Evolutionary conservation across 129 eudicot species (phyloP).

Genomic region (Lonicera japonica): DNA sequence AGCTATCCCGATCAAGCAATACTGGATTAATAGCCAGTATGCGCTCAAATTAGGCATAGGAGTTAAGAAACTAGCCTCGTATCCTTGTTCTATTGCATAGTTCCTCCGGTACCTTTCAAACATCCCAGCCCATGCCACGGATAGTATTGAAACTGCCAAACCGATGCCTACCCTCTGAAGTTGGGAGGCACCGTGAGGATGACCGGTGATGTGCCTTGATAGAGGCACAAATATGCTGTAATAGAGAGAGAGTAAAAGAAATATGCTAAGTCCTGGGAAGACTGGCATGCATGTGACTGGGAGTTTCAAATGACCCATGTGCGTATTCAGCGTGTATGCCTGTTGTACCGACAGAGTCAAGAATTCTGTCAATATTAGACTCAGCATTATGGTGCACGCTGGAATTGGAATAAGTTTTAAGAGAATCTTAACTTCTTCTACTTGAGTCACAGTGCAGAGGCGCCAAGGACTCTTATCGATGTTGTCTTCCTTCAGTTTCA

Average conservation of each 20-base stretch:
- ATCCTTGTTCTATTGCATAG: conserved; percentile 67
- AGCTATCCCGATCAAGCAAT: conserved; percentile 85
- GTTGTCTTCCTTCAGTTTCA: conserved; percentile 62
- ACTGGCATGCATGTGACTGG: conserved; percentile 99
- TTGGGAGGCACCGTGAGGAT: conserved; percentile 96
- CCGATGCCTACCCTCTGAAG: conserved; percentile 94
- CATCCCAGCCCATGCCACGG: conserved; percentile 86
- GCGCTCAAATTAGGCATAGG: conserved; percentile 83
- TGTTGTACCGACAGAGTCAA: conserved; percentile 87
- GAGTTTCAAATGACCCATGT: conserved; percentile 68
- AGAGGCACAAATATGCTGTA: conserved; percentile 73
- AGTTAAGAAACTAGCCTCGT: conserved; percentile 63
- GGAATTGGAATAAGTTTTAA: conserved; percentile 67
- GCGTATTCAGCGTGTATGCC: conserved; percentile 81
- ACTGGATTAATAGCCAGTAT: conserved; percentile 86
- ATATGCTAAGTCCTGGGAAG: conserved; percentile 87
- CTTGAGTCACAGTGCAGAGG: conserved; percentile 93
- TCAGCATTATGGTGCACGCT: conserved; percentile 88
- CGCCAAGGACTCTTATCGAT: conserved; percentile 55
- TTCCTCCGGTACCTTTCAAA: conserved; percentile 83
- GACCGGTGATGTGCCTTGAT: conserved; percentile 71
- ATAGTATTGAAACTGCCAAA: conserved; percentile 66
- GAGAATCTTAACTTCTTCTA: conserved; percentile 84
- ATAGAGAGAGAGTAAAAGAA: conserved; percentile 68
- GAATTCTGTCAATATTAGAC: conserved; percentile 65